These are phyloP conservation scores for Hemerocallis citrina DNA, from an alignment of 106 monocot species.

Conservation along the genomic window DNA sequence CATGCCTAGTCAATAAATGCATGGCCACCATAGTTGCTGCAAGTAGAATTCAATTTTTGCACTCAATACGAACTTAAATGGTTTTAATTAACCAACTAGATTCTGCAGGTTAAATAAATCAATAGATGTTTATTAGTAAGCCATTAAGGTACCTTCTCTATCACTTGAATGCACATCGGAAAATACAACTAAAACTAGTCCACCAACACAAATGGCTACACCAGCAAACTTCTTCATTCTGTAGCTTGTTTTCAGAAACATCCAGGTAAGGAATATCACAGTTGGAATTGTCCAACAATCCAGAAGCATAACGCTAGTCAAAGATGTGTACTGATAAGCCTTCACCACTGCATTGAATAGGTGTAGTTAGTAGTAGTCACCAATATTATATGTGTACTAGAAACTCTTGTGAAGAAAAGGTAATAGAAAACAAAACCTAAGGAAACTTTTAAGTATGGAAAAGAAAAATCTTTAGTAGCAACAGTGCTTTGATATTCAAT, in stretches of 20 bases:
- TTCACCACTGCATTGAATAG: slow-evolving; percentile 67
- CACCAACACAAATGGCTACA: slow-evolving; percentile 72
- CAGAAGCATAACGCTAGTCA: slow-evolving; percentile 94
- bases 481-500: not conserved
- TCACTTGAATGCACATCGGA: slow-evolving; percentile 89
- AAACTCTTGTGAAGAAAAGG: not conserved
- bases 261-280: slow-evolving; percentile 82
- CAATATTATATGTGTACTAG: not conserved
- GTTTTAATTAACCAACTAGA: too few species aligned
- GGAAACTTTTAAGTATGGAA: not conserved
- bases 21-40: too few species aligned
- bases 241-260: slow-evolving; percentile 90
- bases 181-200: slow-evolving; percentile 67
- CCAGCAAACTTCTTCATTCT: slow-evolving; percentile 56
- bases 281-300: slow-evolving; percentile 90
- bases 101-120: too few species aligned
- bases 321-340: slow-evolving; percentile 93
- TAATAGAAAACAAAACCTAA: not conserved
- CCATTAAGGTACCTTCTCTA: slow-evolving; percentile 31
- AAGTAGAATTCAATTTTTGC: too few species aligned
- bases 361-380: not conserved
- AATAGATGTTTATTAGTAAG: too few species aligned
- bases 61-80: too few species aligned
- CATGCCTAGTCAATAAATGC: too few species aligned
- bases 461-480: not conserved